Base-by-base conservation (phyloP, 768 basidiomycete species). In the Mycena latifolia region DNA sequence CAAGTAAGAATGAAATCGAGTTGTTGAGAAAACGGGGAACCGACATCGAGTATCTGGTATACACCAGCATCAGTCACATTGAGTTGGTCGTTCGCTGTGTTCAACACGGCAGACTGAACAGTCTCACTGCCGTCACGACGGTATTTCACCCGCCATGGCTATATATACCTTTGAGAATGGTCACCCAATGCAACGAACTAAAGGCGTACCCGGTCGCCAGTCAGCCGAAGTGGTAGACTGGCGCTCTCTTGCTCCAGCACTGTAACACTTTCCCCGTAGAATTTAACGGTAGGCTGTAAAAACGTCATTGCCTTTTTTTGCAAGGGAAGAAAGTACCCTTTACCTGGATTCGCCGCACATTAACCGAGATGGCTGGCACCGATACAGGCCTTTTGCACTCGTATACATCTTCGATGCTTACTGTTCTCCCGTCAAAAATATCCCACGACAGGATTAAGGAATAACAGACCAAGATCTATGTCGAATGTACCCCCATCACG, bases 121-220 rank as follows among this genome's bases (percentile, higher is more conserved):
- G 76, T 76, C 28, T 80, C 80, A 1, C 84, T 80, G 5, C 78
- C 79, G 25, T 85, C 85, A 9, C 81, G 84, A 33, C 88, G 88
- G 76, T 96, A 98, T 63, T 86, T 88, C 48, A 99, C 76, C 17
- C 80, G 84, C 97, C 97, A 99, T 9, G 97, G 95, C 96, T 98
- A 71, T 25, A 58, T 45, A 10, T 31, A 11, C 7, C 46, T 60
- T 25, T 61, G 56, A 37, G 54, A 57, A 41, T 51, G 28, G 29
- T 20, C 46, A 35, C 28, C 65, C 39, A 24, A 57, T 53, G 35
- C n/a, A 50, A 3, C 1, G 35, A 47, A 37, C 7, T 39, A 22
- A 18, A 5, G 18, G 80, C 90, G 66, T 77, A 97, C 96, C 52
- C 90, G 92, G 76, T 96, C 93, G 7, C 98, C 98, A 22, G 95